Evolutionary conservation across 768 basidiomycete genomes (phyloP).

Genomic region (Trametes cinnabarina): DNA sequence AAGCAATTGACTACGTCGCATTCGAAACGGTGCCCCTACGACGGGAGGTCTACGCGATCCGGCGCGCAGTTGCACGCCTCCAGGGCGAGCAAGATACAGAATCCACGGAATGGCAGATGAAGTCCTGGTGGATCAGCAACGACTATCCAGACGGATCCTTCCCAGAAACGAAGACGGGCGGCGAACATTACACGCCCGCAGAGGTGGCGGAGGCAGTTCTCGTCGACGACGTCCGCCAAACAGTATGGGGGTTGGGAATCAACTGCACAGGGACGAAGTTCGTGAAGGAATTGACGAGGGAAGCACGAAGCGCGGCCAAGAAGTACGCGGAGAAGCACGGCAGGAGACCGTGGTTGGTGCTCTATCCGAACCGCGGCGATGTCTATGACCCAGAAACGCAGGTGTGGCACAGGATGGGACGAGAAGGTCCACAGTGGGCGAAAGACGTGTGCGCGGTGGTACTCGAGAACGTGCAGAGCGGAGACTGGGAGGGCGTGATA

Average conservation of each 20-base stretch:
- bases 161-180: conserved; percentile 39
- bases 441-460: conserved; percentile 29
- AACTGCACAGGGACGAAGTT: conserved; percentile 61
- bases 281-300: conserved; percentile 4
- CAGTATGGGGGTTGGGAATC: conserved; percentile 62
- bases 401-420: conserved; percentile 35
- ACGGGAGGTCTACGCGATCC: conserved; percentile 63
- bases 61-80: conserved; percentile 52
- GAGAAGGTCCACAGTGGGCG: conserved; percentile 37
- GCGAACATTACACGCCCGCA: conserved; percentile 28
- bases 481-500: conserved; percentile 50
- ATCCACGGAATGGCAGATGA: conserved; percentile 29
- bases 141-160: conserved; percentile 55
- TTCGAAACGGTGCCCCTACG: conserved; percentile 78
- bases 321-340: conserved; percentile 12
- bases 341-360: conserved; percentile 50
- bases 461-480: conserved; percentile 16
- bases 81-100: neutral
- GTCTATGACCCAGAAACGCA: conserved; percentile 47
- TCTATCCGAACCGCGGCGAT: conserved; percentile 73
- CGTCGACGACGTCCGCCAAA: conserved; percentile 10
- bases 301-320: neutral
- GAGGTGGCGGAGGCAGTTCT: conserved; percentile 47
- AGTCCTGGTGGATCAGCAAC: conserved; percentile 76
- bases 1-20: conserved; percentile 56